Evolutionary conservation across 1,284 basidiomycete species (phyloP), one percentile per base, ranked within the genome.

Genomic region (Irpex sp.): DNA sequence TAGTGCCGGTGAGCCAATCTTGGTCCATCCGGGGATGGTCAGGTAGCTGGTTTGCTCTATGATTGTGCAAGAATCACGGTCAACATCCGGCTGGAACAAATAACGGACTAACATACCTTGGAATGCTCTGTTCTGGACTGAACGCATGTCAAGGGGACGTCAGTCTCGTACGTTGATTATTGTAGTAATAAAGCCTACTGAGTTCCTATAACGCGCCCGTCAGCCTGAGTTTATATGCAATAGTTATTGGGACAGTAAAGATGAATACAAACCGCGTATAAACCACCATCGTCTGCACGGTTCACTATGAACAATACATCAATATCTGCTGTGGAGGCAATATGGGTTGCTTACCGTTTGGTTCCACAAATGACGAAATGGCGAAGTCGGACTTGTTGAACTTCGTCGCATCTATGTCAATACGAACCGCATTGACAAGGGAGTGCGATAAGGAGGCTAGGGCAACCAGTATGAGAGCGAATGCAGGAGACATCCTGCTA

Each of bases 241-340:
- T n/a, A 35, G 33, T 57, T 36, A 8, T 35, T 26, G 36, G 21
- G 36, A 11, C 31, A 43, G 19, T 26, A 60, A 15, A 35, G 36
- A 47, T 13, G 9, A 60, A 56, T 31, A 15, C 59, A 36, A n/a
- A 60, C 59, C 5, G 59, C 59, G 35, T 60, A 60, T 21, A 60
- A 50, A 11, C 59, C 59, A 59, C 59, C 59, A 58, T 60, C 59
- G 35, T 60, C 59, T 36, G 59, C 59, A 11, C 59, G 54, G 35
- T 60, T 60, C 19, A 56, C 59, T 60, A 26, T 21, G 37, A 11
- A 46, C 3, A n/a, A 46, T 46, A 50, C 5, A 21, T 15, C 26
- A 31, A 33, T 21, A 59, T 17, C 17, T 57, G 19, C 13, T 15
- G 4, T 19, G 54, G n/a, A 50, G n/a, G 7, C 47, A 35, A 21